A percentile compares a stretch with the other conserved stretches of the same genome.
Evolutionary conservation across 495 filamentous ascomycete species (phyloP).

Genomic region (Penicillium maclennaniae): DNA sequence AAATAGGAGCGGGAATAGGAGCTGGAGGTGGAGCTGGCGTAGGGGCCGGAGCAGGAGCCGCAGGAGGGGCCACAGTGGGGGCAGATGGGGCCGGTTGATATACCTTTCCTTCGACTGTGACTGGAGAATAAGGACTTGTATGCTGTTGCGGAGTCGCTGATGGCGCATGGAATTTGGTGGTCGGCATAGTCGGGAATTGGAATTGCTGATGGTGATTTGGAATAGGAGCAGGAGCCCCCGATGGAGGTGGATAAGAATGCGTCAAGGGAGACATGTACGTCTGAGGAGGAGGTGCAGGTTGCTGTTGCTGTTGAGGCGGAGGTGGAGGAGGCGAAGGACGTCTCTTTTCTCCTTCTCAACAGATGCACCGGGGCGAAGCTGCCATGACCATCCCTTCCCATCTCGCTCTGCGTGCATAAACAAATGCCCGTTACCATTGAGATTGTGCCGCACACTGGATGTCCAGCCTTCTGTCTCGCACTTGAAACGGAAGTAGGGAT

Average conservation of each 20-base stretch:
- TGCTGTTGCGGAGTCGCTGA: constrained; percentile 20
- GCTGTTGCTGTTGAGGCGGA: constrained; percentile 32
- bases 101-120: neutral
- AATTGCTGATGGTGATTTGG: constrained; percentile 39
- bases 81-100: too few species aligned
- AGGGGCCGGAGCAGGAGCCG: constrained; percentile 10
- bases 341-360: constrained; percentile 70
- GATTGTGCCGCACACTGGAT: constrained; percentile 92
- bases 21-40: constrained; percentile 12
- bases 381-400: constrained; percentile 70
- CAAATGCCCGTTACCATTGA: constrained; percentile 76
- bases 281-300: constrained; percentile 34
- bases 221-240: constrained; percentile 28
- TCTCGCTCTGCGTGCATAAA: constrained; percentile 81
- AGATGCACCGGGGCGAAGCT: constrained; percentile 56
- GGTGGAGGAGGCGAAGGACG: constrained; percentile 52
- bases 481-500: constrained; percentile 85
- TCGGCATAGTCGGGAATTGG: constrained; percentile 41
- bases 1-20: constrained; percentile 18
- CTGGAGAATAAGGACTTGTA: constrained; percentile 20
- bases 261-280: constrained; percentile 42
- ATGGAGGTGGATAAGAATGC: constrained; percentile 33
- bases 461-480: constrained; percentile 87
- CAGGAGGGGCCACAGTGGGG: constrained; percentile 4
- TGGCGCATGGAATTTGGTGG: constrained; percentile 29